A percentile compares a stretch with the other conserved stretches of the same genome.
phyloP scores from a whole-genome alignment of 331 rosid species.

The Quercus tomentella region DNA sequence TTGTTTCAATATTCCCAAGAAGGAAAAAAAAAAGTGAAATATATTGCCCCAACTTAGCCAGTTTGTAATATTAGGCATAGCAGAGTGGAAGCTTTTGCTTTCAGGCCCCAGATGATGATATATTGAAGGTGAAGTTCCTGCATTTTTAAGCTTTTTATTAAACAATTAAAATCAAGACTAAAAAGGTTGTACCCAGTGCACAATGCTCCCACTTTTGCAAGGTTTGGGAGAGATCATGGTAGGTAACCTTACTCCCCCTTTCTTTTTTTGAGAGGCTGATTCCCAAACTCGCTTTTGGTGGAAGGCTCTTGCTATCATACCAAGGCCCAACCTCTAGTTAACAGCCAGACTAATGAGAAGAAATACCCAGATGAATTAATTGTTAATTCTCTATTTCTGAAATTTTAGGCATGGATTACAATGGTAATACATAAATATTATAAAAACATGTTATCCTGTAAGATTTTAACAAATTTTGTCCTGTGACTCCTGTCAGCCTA shows the following conservation, averaged over 20 bases:
- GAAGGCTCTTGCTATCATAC: too few species aligned
- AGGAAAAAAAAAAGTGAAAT: neutral
- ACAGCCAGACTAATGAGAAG: neutral
- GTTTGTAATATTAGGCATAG: neutral
- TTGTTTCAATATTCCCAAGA: neutral
- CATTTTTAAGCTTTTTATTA: neutral
- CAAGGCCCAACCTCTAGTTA: neutral
- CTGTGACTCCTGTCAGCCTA: neutral
- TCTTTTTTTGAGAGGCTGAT: too few species aligned
- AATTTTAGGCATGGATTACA: neutral
- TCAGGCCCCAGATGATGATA: neutral
- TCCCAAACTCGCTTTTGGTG: too few species aligned
- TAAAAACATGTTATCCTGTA: neutral
- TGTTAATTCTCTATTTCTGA: neutral
- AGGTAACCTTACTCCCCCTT: too few species aligned
- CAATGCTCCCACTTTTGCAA: too few species aligned
- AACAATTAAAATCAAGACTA: neutral
- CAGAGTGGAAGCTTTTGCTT: neutral
- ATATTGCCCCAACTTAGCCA: neutral
- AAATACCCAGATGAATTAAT: neutral
- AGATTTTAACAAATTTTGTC: neutral
- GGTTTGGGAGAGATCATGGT: too few species aligned
- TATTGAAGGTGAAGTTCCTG: neutral
- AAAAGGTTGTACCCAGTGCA: too few species aligned
- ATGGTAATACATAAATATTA: neutral